phyloP scores from a whole-genome alignment of 1,284 basidiomycete genomes.

The Trichosporon inkin region DNA sequence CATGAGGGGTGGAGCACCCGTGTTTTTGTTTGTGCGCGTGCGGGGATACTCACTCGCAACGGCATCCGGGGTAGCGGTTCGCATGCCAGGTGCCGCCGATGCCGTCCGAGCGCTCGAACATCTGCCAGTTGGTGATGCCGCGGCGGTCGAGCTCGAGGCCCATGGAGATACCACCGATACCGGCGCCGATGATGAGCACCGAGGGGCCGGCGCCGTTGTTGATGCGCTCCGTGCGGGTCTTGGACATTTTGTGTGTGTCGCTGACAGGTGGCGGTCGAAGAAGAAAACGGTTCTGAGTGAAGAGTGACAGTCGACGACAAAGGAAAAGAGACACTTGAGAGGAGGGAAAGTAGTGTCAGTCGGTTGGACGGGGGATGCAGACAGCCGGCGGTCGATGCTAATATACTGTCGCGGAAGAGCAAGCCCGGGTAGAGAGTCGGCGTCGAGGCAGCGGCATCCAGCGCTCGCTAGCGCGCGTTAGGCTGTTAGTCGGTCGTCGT shows the following conservation, averaged over 20 bases:
- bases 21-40: not conserved
- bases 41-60: conserved; percentile 33
- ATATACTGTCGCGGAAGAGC: too few species aligned
- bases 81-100: conserved; percentile 24
- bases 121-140: conserved; percentile 18
- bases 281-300: not conserved
- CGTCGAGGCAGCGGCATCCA: too few species aligned
- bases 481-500: too few species aligned
- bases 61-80: conserved; percentile 31
- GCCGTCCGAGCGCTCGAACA: conserved; percentile 16
- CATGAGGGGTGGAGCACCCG: too few species aligned
- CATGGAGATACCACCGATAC: conserved; percentile 20
- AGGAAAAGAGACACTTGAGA: too few species aligned
- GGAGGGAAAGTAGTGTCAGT: too few species aligned
- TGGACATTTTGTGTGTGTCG: conserved; percentile 2
- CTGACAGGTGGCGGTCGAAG: not conserved
- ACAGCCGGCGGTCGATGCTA: too few species aligned
- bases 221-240: conserved; percentile 1
- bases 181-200: conserved; percentile 16
- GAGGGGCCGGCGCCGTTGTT: not conserved
- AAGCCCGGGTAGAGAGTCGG: too few species aligned
- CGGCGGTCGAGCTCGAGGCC: conserved; percentile 19
- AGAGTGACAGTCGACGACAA: too few species aligned
- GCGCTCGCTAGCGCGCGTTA: too few species aligned
- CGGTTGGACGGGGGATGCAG: too few species aligned